These are phyloP conservation scores for Pichia sp. DNA, from an alignment of 1,139 yeast species.

Conservation along the genomic window DNA sequence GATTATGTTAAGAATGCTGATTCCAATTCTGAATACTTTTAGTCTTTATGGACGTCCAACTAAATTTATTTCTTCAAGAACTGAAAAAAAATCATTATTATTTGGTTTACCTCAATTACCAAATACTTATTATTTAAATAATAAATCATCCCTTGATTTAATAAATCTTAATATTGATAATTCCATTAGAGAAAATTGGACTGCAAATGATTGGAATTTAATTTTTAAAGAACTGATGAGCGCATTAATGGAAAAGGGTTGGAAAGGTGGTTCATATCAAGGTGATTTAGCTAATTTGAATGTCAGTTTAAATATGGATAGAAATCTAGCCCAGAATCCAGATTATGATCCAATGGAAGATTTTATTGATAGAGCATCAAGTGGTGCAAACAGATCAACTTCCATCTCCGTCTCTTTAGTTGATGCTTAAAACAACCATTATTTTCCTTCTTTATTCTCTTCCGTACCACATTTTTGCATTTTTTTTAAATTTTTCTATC, in stretches of 20 bases:
- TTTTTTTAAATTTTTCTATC: too few species aligned
- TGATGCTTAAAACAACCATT: background rate
- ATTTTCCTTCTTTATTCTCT: background rate
- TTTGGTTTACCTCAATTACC: constrained; percentile 57
- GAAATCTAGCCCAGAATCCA: constrained; percentile 10
- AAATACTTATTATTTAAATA: constrained; percentile 43
- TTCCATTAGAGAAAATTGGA: constrained; percentile 36
- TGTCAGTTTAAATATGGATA: constrained; percentile 22
- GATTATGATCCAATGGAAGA: constrained; percentile 25
- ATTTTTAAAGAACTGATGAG: constrained; percentile 34
- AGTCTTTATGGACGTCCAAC: constrained; percentile 51
- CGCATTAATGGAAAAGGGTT: constrained; percentile 28
- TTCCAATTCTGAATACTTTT: constrained; percentile 50
- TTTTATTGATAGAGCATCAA: constrained; percentile 17
- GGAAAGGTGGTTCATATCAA: constrained; percentile 30
- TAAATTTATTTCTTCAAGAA: constrained; percentile 43
- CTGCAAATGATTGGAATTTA: constrained; percentile 36
- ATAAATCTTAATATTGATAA: constrained; percentile 32
- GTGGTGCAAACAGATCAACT: constrained; percentile 5
- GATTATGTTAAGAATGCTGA: constrained; percentile 49
- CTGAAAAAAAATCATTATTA: constrained; percentile 39
- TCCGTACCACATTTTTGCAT: too few species aligned
- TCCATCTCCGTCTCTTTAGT: background rate
- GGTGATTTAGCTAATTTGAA: constrained; percentile 23
- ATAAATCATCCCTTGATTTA: constrained; percentile 35